Conservation (phyloP, 495 filamentous ascomycete species). For the Aspergillus sclerotioniger region DNA sequence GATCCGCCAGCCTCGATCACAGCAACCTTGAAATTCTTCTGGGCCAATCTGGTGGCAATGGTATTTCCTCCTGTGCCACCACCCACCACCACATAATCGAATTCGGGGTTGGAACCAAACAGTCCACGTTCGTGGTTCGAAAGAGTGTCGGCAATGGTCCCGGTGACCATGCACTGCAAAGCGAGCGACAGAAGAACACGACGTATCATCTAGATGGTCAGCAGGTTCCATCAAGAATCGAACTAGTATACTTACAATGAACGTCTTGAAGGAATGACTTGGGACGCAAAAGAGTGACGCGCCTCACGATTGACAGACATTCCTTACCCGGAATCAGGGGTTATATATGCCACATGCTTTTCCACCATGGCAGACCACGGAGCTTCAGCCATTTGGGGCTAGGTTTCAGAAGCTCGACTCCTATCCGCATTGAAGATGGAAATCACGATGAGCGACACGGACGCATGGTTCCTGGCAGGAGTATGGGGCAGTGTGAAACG, state of each 20-base stretch:
- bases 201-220: not conserved
- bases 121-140: not conserved
- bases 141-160: not conserved
- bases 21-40: slow-evolving; percentile 36
- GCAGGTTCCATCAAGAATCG: not conserved
- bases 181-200: slow-evolving; percentile 1
- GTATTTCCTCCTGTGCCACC: slow-evolving; percentile 54
- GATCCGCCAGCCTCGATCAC: slow-evolving; percentile 58
- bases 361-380: not conserved
- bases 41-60: slow-evolving; percentile 48
- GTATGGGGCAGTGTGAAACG: not conserved
- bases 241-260: not conserved
- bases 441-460: not conserved
- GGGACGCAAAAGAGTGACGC: not conserved
- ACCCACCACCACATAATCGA: slow-evolving; percentile 56
- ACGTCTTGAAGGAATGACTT: not conserved
- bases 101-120: slow-evolving; percentile 14
- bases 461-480: not conserved
- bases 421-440: not conserved
- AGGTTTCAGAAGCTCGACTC: not conserved
- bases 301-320: not conserved
- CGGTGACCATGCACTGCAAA: slow-evolving; percentile 3
- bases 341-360: not conserved
- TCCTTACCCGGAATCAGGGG: not conserved
- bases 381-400: not conserved